Conservation (phyloP, 73 alveolate species). For the Symbiodinium pilosum region DNA sequence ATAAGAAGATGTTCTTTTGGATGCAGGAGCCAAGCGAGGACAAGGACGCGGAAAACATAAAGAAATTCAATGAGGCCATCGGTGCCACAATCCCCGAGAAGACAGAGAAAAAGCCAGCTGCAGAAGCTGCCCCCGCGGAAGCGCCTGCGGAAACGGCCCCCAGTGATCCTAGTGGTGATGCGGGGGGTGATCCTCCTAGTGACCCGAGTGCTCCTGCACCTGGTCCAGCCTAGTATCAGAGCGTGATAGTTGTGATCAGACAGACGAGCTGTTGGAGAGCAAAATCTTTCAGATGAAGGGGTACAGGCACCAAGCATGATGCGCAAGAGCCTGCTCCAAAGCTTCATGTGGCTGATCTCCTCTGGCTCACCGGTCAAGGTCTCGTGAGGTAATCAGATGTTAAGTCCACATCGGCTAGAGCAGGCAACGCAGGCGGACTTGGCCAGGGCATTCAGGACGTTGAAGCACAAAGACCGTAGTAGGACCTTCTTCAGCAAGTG, state of each 20-base stretch:
- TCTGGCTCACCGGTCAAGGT: too few species aligned
- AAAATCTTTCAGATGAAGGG: too few species aligned
- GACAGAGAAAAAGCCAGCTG: slow-evolving; percentile 7
- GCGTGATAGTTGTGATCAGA: neutral
- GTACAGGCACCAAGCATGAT: neutral
- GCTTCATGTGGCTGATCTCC: too few species aligned
- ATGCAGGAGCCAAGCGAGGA: slow-evolving; percentile 82
- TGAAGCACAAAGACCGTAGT: too few species aligned
- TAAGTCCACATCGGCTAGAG: too few species aligned
- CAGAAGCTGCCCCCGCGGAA: neutral
- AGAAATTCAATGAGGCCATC: slow-evolving; percentile 82
- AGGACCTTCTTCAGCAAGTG: too few species aligned
- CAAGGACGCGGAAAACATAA: slow-evolving; percentile 71
- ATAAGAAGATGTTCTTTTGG: slow-evolving; percentile 92
- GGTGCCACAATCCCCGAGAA: slow-evolving; percentile 80
- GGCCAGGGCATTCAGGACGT: too few species aligned
- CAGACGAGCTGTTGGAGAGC: neutral
- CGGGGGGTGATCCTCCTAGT: neutral
- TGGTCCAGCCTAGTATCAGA: neutral
- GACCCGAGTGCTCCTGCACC: neutral
- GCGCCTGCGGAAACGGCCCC: neutral
- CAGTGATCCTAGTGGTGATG: neutral
- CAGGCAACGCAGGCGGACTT: too few species aligned
- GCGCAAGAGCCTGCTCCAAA: too few species aligned
- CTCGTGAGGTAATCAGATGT: too few species aligned